Conservation (phyloP, 305 asterid genomes). For the Fraxinus albicans region DNA sequence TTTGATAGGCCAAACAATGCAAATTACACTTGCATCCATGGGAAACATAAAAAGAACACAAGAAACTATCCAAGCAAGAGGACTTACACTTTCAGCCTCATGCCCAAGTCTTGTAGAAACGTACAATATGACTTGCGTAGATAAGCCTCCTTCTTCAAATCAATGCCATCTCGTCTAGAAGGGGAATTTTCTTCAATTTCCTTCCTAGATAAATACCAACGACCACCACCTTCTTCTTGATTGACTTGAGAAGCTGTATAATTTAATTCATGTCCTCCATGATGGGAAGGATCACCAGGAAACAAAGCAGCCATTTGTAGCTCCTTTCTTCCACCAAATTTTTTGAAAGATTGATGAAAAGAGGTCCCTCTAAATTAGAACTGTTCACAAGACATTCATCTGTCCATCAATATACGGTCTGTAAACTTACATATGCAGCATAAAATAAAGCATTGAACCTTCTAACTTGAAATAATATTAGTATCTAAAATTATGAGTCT, state of each 20-base stretch:
- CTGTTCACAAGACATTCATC: conserved; percentile 11
- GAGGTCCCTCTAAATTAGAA: conserved; percentile 20
- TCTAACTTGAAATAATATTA: not conserved
- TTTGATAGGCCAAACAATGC: not conserved
- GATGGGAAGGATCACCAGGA: conserved; percentile 55
- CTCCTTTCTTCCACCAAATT: conserved; percentile 32
- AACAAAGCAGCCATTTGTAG: conserved; percentile 53
- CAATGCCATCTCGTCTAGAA: conserved; percentile 71
- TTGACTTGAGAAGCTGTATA: conserved; percentile 47
- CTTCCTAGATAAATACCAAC: conserved; percentile 74
- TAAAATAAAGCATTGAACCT: conserved; percentile 1
- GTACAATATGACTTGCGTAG: conserved; percentile 75
- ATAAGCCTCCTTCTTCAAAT: conserved; percentile 70
- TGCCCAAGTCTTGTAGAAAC: conserved; percentile 73
- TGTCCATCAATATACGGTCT: conserved; percentile 22
- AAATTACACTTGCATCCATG: not conserved
- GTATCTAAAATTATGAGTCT: not conserved
- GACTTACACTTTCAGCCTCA: conserved; percentile 83
- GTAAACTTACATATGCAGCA: conserved; percentile 12
- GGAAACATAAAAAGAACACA: not conserved
- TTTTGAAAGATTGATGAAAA: conserved; percentile 19
- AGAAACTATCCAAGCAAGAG: not conserved
- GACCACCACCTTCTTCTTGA: conserved; percentile 57
- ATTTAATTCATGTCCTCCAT: conserved; percentile 54
- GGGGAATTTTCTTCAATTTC: conserved; percentile 80